A percentile compares a stretch with the other conserved stretches of the same genome.
These are phyloP conservation scores for Puccinia coronata DNA, from an alignment of 1,284 basidiomycete genomes.

Conservation along the genomic window DNA sequence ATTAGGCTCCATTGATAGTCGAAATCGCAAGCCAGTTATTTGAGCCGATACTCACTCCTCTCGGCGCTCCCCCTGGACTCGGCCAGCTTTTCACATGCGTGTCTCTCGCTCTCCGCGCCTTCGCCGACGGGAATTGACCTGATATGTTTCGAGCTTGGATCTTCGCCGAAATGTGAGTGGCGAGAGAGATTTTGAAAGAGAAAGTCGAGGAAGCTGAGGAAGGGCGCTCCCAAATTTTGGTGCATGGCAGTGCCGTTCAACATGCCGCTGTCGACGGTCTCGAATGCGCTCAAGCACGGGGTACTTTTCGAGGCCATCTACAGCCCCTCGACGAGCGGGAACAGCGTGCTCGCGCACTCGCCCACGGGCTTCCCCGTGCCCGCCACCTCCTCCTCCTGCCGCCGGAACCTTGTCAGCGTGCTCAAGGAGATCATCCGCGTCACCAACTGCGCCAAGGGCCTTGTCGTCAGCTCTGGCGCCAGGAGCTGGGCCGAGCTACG, in stretches of 20 bases:
- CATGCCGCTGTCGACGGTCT: slow-evolving; percentile 32
- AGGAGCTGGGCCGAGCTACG: slow-evolving; percentile 14
- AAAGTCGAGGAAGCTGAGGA: background rate
- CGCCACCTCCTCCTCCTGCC: background rate
- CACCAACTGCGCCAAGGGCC: slow-evolving; percentile 29
- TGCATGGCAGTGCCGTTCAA: slow-evolving; percentile 29
- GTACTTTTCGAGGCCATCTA: slow-evolving; percentile 25
- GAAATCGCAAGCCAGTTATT: slow-evolving; percentile 23
- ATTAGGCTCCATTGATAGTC: background rate
- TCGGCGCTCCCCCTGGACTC: too few species aligned
- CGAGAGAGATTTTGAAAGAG: background rate
- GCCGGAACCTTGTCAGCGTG: background rate
- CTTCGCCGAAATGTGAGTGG: slow-evolving; percentile 18
- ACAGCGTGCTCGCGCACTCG: background rate
- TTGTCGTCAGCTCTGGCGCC: slow-evolving; percentile 25
- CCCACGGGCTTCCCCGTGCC: slow-evolving; percentile 6
- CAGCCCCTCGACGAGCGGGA: background rate
- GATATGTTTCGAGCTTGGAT: slow-evolving; percentile 19
- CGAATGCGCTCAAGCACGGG: slow-evolving; percentile 12
- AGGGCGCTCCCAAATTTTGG: background rate
- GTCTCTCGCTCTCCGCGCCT: too few species aligned
- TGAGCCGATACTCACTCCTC: slow-evolving; percentile 33
- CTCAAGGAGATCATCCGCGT: slow-evolving; percentile 34
- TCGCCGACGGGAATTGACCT: slow-evolving; percentile 27
- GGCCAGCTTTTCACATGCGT: too few species aligned